Evolutionary conservation across 768 basidiomycete species (phyloP).

Genomic region (Hortiboletus campestris): DNA sequence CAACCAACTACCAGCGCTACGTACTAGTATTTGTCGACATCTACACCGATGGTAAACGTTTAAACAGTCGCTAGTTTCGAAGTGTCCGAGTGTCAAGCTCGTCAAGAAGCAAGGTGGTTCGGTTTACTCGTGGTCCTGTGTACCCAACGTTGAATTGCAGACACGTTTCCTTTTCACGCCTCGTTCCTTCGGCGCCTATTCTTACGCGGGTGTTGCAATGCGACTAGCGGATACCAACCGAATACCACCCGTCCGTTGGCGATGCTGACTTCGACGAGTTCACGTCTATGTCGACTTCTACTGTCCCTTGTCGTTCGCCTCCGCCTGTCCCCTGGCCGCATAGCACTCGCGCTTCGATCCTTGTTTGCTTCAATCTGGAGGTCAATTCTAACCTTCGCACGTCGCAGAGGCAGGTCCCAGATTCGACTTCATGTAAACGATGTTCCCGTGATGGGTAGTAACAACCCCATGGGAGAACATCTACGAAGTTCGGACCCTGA

Average conservation of each 20-base stretch:
- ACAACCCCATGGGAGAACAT: not conserved
- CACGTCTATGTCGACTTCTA: not conserved
- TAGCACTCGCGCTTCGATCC: conserved; percentile 1
- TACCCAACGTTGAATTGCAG: too few relatives aligned
- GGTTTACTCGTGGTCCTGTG: not conserved
- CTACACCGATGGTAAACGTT: too few relatives aligned
- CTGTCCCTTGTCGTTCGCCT: conserved; percentile 4
- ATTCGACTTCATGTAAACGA: not conserved
- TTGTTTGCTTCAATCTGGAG: conserved; percentile 2
- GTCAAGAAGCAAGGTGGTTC: not conserved
- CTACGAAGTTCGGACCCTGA: not conserved
- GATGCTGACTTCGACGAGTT: not conserved
- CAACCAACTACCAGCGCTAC: not conserved
- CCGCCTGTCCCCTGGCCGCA: not conserved
- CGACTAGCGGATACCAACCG: not conserved
- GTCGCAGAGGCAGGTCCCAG: not conserved
- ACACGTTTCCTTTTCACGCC: too few relatives aligned
- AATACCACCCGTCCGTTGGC: not conserved
- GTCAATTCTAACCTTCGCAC: not conserved
- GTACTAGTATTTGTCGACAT: not conserved
- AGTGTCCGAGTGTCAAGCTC: not conserved
- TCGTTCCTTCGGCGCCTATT: not conserved
- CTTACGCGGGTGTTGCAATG: too few relatives aligned
- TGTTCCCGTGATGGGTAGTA: not conserved
- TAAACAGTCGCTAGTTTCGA: not conserved